Base-by-base conservation (phyloP, 345 rosid species). In the Salix caprea region DNA sequence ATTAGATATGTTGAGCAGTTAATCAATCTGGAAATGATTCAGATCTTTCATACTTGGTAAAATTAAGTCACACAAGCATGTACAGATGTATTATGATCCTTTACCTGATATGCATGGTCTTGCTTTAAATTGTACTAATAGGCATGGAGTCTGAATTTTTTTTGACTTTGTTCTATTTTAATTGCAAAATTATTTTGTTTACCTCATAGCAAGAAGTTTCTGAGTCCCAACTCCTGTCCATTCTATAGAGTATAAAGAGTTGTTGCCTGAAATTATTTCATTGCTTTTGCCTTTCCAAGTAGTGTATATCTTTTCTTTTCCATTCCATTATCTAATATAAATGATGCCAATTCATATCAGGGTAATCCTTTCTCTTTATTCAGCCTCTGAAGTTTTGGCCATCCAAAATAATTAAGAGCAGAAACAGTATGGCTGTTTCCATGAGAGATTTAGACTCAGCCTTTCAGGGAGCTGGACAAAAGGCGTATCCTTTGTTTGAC, bases 391-490 rank as follows among this genome's bases (percentile, higher is more conserved):
- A 85, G 50, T 37, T 78, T 74, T 81, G 75, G 84, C 77, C 78
- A 80, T 75, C 78, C 72, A 77, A 82, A 82, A 74, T 74, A 76
- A 42, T 72, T 76, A 83, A 85, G 79, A 73, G 72, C 81, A 73
- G 76, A 84, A 76, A 56, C 79, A 86, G 71, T 77, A 92, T 94
- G 97, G 87, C 96, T 77, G 99, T 96, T 84, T 96, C 99, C 72
- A 91, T 94, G 98, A 92, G 93, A 85, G 97, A 96, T 84, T 87
- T 96, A 80, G 99, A 96, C 89, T 85, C 97, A 78, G 97, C 92
- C 81, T 96, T 96, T 84, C 98, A 92, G 83, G 98, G 97, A 79
- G 97, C 96, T 78, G 99, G 99, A 78, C 97, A 90, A 78, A 94
- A 90, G 81, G 90, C 92, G 99, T 96, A 96, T 94, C 98, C 98